These are phyloP conservation scores for Stylonectria norvegica DNA, from an alignment of 2,329 filamentous ascomycete species.

Conservation along the genomic window DNA sequence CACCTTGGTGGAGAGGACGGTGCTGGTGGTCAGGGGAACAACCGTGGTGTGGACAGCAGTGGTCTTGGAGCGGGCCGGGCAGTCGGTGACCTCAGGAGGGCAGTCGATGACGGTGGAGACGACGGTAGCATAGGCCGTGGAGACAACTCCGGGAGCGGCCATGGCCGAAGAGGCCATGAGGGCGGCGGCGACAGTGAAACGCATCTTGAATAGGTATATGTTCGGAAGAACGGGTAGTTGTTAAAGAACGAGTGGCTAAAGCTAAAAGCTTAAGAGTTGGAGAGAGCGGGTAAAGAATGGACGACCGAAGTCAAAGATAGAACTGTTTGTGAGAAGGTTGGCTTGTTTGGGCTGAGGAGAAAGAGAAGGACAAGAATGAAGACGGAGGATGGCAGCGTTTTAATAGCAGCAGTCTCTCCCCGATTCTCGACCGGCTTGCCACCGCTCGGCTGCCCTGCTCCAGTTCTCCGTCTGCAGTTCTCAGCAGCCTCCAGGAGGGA, in stretches of 20 bases:
- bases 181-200: constrained; percentile 53
- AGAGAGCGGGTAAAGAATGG: constrained; percentile 46
- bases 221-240: constrained; percentile 26
- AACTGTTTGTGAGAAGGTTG: constrained; percentile 37
- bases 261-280: constrained; percentile 26
- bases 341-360: constrained; percentile 44
- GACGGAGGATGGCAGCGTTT: constrained; percentile 41
- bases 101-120: constrained; percentile 61
- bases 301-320: constrained; percentile 57
- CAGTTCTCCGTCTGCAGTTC: no score
- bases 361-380: constrained; percentile 27
- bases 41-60: constrained; percentile 38
- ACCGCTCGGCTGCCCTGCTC: neutral
- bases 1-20: constrained; percentile 57
- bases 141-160: constrained; percentile 33
- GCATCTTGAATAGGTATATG: constrained; percentile 53
- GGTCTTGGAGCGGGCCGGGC: constrained; percentile 44
- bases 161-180: constrained; percentile 41
- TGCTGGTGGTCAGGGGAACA: constrained; percentile 45
- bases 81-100: constrained; percentile 58
- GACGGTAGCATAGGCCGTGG: constrained; percentile 55
- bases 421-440: constrained; percentile 4
- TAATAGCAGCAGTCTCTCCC: constrained; percentile 40
- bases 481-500: constrained; percentile 23
- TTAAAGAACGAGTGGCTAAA: constrained; percentile 24